phyloP scores from a whole-genome alignment of 805 yeast genomes.

The Kluyveromyces lactis region DNA sequence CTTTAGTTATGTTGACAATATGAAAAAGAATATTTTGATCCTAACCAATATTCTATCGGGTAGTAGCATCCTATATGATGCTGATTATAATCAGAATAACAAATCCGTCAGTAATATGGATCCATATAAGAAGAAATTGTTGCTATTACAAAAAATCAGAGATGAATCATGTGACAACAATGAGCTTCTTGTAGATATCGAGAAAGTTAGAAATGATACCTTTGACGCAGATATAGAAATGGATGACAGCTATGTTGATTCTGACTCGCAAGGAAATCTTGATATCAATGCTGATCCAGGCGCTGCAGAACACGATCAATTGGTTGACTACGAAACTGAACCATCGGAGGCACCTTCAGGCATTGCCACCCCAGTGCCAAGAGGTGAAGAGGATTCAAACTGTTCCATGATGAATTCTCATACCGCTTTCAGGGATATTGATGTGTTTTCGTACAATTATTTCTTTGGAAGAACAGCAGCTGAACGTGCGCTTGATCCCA shows the following conservation, averaged over 20 bases:
- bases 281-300: constrained; percentile 29
- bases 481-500: constrained; percentile 34
- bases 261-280: constrained; percentile 11
- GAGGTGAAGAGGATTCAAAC: constrained; percentile 20
- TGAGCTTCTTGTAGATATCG: constrained; percentile 33
- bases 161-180: constrained; percentile 28
- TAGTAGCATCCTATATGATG: constrained; percentile 62
- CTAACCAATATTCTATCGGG: constrained; percentile 62
- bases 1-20: constrained; percentile 35
- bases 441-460: constrained; percentile 56
- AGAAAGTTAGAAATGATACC: constrained; percentile 20
- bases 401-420: constrained; percentile 46
- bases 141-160: constrained; percentile 31
- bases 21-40: constrained; percentile 47
- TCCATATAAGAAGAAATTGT: constrained; percentile 18
- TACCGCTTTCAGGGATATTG: constrained; percentile 48
- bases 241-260: constrained; percentile 16
- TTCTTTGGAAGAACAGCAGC: constrained; percentile 49
- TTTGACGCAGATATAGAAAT: constrained; percentile 21
- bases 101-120: constrained; percentile 11
- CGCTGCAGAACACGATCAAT: background rate
- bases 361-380: constrained; percentile 30
- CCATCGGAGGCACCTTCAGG: constrained; percentile 35
- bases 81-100: constrained; percentile 41
- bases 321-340: constrained; percentile 29